Evolutionary conservation across 805 yeast genomes (phyloP).

Genomic region (Cyberlindnera mycetangii): DNA sequence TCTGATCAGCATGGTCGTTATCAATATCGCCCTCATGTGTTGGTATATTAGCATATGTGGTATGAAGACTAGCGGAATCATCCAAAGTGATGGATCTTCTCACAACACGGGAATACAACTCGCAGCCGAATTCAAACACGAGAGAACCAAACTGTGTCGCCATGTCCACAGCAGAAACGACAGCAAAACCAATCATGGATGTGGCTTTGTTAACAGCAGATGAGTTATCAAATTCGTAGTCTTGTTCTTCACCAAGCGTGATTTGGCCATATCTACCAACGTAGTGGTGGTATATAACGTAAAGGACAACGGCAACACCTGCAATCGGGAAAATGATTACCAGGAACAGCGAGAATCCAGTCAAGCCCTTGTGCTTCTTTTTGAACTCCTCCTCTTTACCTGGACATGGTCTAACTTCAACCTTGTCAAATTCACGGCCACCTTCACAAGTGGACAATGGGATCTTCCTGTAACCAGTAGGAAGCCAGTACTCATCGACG

Average conservation of each 20-base stretch:
- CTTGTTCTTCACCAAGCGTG: slow-evolving; percentile 75
- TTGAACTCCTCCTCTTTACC: slow-evolving; percentile 71
- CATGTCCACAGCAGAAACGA: slow-evolving; percentile 30
- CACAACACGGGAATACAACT: slow-evolving; percentile 9
- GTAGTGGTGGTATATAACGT: slow-evolving; percentile 78
- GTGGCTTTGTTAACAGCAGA: slow-evolving; percentile 54
- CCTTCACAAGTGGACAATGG: slow-evolving; percentile 85
- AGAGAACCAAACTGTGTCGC: slow-evolving; percentile 12
- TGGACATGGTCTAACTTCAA: slow-evolving; percentile 75
- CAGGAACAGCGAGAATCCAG: slow-evolving; percentile 50
- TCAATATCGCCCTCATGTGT: slow-evolving; percentile 15
- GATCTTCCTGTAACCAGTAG: slow-evolving; percentile 89
- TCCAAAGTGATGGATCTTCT: slow-evolving; percentile 22
- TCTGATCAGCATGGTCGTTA: slow-evolving; percentile 10
- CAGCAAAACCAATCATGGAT: slow-evolving; percentile 30
- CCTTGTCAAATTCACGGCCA: slow-evolving; percentile 68
- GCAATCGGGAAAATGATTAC: slow-evolving; percentile 56
- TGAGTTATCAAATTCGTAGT: slow-evolving; percentile 59
- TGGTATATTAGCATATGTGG: slow-evolving; percentile 9
- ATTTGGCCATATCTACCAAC: slow-evolving; percentile 84
- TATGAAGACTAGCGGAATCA: slow-evolving; percentile 3
- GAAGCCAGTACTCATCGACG: slow-evolving; percentile 70
- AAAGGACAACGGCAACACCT: slow-evolving; percentile 50
- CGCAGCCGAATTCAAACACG: slow-evolving; percentile 10
- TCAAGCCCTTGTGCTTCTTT: slow-evolving; percentile 50